phyloP scores from a whole-genome alignment of 2,329 filamentous ascomycete genomes.

The Gnomoniopsis smithogilvyi region DNA sequence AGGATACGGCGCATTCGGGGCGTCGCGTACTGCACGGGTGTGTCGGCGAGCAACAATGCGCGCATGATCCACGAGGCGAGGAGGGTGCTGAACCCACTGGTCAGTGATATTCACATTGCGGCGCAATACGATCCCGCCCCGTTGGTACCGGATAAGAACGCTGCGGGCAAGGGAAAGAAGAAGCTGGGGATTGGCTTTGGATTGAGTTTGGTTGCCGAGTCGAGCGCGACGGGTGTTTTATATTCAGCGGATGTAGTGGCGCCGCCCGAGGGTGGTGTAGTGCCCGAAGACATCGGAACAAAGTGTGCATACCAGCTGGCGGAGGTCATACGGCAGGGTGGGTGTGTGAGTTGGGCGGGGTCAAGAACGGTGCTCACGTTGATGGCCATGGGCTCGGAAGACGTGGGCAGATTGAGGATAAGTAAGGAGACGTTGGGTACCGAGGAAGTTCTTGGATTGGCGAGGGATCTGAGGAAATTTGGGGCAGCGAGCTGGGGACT shows the following conservation, averaged over 20 bases:
- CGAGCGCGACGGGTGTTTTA: constrained; percentile 73
- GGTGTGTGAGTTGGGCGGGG: constrained; percentile 72
- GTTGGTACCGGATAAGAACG: constrained; percentile 52
- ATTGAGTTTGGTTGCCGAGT: constrained; percentile 85
- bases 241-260: constrained; percentile 82
- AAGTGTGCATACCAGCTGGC: constrained; percentile 86
- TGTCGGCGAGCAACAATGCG: constrained; percentile 88
- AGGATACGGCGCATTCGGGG: constrained; percentile 85
- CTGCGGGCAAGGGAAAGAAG: constrained; percentile 43
- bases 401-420: constrained; percentile 82
- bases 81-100: constrained; percentile 81
- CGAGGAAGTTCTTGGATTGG: constrained; percentile 75
- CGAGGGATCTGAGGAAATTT: constrained; percentile 83
- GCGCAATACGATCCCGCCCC: constrained; percentile 70
- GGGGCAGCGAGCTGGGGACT: constrained; percentile 90
- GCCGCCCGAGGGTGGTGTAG: constrained; percentile 73
- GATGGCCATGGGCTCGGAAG: constrained; percentile 98
- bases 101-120: constrained; percentile 87
- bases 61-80: constrained; percentile 91
- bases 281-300: constrained; percentile 88
- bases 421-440: constrained; percentile 78
- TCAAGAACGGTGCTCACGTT: constrained; percentile 74
- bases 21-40: constrained; percentile 90
- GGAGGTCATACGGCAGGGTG: constrained; percentile 77
- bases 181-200: constrained; percentile 88